A percentile compares a stretch with the other conserved stretches of the same genome.
Evolutionary conservation across 2,329 filamentous ascomycete species (phyloP).

Genomic region (Knoxdaviesia capensis): DNA sequence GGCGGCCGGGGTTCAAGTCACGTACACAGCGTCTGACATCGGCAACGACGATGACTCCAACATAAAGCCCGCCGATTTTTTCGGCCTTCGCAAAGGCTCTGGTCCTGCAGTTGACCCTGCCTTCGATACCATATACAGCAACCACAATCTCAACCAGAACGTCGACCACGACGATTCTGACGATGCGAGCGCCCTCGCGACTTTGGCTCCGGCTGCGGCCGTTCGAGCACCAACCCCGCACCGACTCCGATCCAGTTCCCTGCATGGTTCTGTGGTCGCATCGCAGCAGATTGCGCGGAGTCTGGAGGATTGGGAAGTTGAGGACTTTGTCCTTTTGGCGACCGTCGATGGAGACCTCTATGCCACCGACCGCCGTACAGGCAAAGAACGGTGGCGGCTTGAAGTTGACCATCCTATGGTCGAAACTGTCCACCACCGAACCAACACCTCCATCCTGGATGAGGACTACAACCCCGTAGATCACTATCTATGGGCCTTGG

Average conservation of each 20-base stretch:
- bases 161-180: constrained; percentile 20
- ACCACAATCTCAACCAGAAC: constrained; percentile 12
- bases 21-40: too few relatives aligned
- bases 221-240: constrained; percentile 80
- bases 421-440: constrained; percentile 64
- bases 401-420: constrained; percentile 75
- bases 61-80: too few relatives aligned
- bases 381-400: constrained; percentile 68
- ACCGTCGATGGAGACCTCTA: constrained; percentile 96
- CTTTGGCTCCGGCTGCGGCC: constrained; percentile 90
- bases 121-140: constrained; percentile 6
- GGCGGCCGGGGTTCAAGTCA: too few relatives aligned
- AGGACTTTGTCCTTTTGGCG: constrained; percentile 99
- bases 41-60: too few relatives aligned
- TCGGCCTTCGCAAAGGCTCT: too few relatives aligned
- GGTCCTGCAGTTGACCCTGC: too few relatives aligned
- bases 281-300: constrained; percentile 89
- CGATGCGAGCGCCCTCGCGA: constrained; percentile 91
- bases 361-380: constrained; percentile 74
- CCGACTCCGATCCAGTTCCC: constrained; percentile 32
- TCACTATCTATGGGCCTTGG: constrained; percentile 87
- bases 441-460: constrained; percentile 41
- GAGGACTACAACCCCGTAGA: constrained; percentile 47
- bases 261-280: constrained; percentile 42
- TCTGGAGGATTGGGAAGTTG: constrained; percentile 98